Percentiles rank a stretch among this genome's conserved stretches.
phyloP scores from a whole-genome alignment of 2,329 filamentous ascomycete genomes.

The Chrysosporium queenslandicum region DNA sequence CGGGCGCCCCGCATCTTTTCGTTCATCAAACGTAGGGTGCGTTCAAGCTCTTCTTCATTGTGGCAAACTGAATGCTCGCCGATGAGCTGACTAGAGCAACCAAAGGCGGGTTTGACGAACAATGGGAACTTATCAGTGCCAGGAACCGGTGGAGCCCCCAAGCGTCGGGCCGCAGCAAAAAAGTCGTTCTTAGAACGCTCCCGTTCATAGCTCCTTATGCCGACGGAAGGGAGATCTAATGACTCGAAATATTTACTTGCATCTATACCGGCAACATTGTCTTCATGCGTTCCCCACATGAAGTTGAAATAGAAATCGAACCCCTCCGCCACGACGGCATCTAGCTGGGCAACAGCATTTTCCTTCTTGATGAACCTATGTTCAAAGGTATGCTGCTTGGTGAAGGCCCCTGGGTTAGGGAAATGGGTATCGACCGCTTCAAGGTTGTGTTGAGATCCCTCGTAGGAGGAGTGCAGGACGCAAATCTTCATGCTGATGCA shows the following conservation, averaged over 20 bases:
- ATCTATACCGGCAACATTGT: constrained; percentile 20
- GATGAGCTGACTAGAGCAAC: constrained; percentile 19
- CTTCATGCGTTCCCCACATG: constrained; percentile 21
- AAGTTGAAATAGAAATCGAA: constrained; percentile 23
- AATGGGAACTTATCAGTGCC: constrained; percentile 16
- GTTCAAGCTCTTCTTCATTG: constrained; percentile 14
- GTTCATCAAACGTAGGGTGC: constrained; percentile 13
- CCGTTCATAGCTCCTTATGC: constrained; percentile 19
- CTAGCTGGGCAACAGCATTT: constrained; percentile 19
- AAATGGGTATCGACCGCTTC: constrained; percentile 7
- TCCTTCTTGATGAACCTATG: constrained; percentile 19
- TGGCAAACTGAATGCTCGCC: constrained; percentile 18
- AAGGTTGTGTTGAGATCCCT: constrained; percentile 5
- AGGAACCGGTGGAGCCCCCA: constrained; percentile 17
- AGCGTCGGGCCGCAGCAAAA: constrained; percentile 15
- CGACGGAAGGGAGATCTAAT: constrained; percentile 17
- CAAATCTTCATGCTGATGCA: constrained; percentile 4
- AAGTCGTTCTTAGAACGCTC: constrained; percentile 20
- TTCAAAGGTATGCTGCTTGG: constrained; percentile 18
- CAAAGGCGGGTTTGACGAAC: constrained; percentile 21
- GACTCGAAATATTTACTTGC: constrained; percentile 21
- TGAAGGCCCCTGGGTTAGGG: constrained; percentile 15
- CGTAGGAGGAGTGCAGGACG: constrained; percentile 9
- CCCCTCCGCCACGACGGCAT: constrained; percentile 16
- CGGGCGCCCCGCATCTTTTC: constrained; percentile 12